These are phyloP conservation scores for Monilinia fructigena DNA, from an alignment of 2,329 filamentous ascomycete genomes.

Conservation along the genomic window DNA sequence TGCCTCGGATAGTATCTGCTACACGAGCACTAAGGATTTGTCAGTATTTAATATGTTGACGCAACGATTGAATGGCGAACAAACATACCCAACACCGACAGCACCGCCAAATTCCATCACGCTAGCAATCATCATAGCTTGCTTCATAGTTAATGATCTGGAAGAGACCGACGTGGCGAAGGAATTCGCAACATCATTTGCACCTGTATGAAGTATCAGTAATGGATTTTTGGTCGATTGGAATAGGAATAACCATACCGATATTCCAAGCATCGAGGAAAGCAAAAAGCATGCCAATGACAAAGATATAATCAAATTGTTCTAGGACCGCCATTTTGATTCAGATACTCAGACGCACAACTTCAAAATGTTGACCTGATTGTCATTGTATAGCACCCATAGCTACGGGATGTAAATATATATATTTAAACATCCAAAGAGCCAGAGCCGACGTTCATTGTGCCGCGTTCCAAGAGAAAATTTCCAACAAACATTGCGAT, in stretches of 20 bases:
- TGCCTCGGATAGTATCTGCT: conserved; percentile 77
- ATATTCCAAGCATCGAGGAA: conserved; percentile 61
- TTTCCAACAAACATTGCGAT: background rate
- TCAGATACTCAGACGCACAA: background rate
- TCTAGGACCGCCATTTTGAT: conserved; percentile 16
- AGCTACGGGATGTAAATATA: background rate
- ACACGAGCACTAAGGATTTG: conserved; percentile 63
- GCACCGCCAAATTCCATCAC: conserved; percentile 69
- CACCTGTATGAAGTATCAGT: conserved; percentile 4
- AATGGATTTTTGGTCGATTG: background rate
- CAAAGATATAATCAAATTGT: conserved; percentile 14
- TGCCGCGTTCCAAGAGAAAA: background rate
- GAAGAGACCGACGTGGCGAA: conserved; percentile 82
- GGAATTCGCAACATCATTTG: conserved; percentile 80
- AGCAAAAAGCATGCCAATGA: conserved; percentile 46
- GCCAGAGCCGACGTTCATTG: background rate
- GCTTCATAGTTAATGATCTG: conserved; percentile 68
- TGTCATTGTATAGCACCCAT: background rate
- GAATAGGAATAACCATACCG: conserved; percentile 41
- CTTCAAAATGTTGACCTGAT: background rate
- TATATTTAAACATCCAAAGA: background rate
- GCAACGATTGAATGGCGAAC: background rate
- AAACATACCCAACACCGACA: conserved; percentile 43
- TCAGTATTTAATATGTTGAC: background rate
- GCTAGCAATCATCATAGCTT: conserved; percentile 65